These are phyloP conservation scores for Colletotrichum sp. DNA, from an alignment of 2,329 filamentous ascomycete species.

Conservation along the genomic window DNA sequence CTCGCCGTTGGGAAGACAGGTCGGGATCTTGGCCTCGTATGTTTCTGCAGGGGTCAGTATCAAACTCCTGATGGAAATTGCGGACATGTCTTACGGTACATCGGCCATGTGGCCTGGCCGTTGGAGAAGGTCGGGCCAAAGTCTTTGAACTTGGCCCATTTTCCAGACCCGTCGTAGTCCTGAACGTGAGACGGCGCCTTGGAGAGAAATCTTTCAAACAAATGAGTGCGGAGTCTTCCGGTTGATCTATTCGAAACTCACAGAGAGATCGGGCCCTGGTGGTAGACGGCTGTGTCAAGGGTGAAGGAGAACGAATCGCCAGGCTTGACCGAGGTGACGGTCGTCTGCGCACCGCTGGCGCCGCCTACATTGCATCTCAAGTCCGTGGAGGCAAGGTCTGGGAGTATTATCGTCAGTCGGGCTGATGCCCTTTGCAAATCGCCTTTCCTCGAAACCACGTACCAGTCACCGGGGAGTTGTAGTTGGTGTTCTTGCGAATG, in stretches of 20 bases:
- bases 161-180: slow-evolving; percentile 40
- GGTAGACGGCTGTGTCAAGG: slow-evolving; percentile 42
- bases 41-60: slow-evolving; percentile 22
- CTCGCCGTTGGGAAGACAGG: slow-evolving; percentile 58
- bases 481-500: slow-evolving; percentile 41
- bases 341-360: slow-evolving; percentile 30
- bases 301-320: slow-evolving; percentile 40
- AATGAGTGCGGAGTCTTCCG: not conserved
- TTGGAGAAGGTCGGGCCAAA: slow-evolving; percentile 38
- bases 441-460: not conserved
- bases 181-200: slow-evolving; percentile 38
- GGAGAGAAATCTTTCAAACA: slow-evolving; percentile 37
- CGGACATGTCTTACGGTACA: slow-evolving; percentile 28
- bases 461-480: slow-evolving; percentile 39
- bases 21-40: slow-evolving; percentile 48
- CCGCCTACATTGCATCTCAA: slow-evolving; percentile 43
- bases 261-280: slow-evolving; percentile 43
- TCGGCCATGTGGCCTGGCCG: slow-evolving; percentile 32
- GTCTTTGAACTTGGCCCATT: slow-evolving; percentile 46
- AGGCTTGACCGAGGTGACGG: slow-evolving; percentile 35
- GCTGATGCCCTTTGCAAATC: not conserved
- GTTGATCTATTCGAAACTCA: slow-evolving; percentile 23
- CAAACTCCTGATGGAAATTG: not conserved
- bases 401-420: not conserved
- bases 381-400: slow-evolving; percentile 41